Base-by-base conservation (phyloP, 805 yeast species). In the Kodamaea neixiangensis region DNA sequence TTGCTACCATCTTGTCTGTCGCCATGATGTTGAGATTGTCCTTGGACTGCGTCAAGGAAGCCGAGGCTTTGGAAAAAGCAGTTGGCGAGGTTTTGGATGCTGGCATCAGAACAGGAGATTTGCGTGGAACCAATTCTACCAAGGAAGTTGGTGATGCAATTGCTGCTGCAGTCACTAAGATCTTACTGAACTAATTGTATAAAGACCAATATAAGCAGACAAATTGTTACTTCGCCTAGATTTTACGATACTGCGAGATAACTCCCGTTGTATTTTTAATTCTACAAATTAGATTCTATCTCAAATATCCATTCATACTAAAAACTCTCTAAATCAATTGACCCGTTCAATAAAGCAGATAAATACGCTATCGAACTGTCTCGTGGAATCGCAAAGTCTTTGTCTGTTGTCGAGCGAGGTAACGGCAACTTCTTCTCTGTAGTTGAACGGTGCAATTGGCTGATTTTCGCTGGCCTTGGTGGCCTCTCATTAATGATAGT, bases 11-110 rank as follows among this genome's bases (percentile, higher is more conserved):
- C 61, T 80, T 94, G 63, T 91, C 97, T 20, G 96, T 89, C 10
- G 98, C 98, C 29, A 88, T 94, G 96, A 94, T 94, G 98, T 81
- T 94, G 73, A 83, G 93, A 64, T 81, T 94, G 56, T 91, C 97
- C 15, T 81, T 94, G 67, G 85, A 89, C 67, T 73, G 90, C 64
- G 81, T 80, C 53, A 82, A 85, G 56, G 97, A 90, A 70, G 98
- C 97, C 58, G 83, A 80, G 53, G 94, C 91, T 14, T 76, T 94
- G 60, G 98, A 93, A 74, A 73, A 79, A 61, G 98, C 98, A 15
- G 98, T 94, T 25, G 82, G 82, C 55, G 76, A 75, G 55, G 97
- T 90, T 35, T 76, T 94, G 53, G 97, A 91, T 64, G 60, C 79
- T 31, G 96, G 96, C 57, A 71, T 93, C 56, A 87, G 92, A 77